Conservation (phyloP, 805 yeast genomes). For the Lipomyces mesembrius region DNA sequence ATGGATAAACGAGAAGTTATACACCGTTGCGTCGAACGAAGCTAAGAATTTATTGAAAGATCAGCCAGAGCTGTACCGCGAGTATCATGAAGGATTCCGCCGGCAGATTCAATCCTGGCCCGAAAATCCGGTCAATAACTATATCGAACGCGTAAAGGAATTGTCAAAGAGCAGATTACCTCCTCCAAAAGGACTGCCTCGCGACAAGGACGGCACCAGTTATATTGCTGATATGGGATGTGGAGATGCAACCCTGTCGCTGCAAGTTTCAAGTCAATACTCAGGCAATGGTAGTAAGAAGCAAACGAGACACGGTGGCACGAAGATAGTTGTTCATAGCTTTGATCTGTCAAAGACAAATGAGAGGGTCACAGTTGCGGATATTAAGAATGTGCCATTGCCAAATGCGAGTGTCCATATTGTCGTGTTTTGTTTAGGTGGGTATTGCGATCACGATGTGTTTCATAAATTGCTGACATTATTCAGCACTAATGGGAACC, state of each 20-base stretch:
- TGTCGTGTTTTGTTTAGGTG: conserved; percentile 84
- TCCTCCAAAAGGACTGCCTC: conserved; percentile 53
- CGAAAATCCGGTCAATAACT: conserved; percentile 94
- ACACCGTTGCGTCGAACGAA: conserved; percentile 77
- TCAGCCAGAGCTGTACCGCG: conserved; percentile 89
- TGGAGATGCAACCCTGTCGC: conserved; percentile 90
- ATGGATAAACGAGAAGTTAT: conserved; percentile 98
- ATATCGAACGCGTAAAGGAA: conserved; percentile 68
- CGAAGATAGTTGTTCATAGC: conserved; percentile 69
- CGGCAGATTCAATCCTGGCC: conserved; percentile 98
- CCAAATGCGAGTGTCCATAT: conserved; percentile 77
- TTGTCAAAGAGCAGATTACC: conserved; percentile 16
- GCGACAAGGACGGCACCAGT: conserved; percentile 57
- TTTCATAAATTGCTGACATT: conserved; percentile 2
- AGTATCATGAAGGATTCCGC: conserved; percentile 93
- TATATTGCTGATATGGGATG: conserved; percentile 99
- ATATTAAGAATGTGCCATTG: conserved; percentile 87
- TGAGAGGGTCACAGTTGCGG: conserved; percentile 93
- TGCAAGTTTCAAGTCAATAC: conserved; percentile 62
- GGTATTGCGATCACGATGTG: background rate
- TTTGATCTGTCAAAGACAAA: conserved; percentile 92
- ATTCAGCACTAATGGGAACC: conserved; percentile 84
- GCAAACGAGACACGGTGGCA: conserved; percentile 45
- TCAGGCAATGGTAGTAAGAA: conserved; percentile 45
- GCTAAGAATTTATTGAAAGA: conserved; percentile 74